These are phyloP conservation scores for Debaryomycetaceae sp. DNA, from an alignment of 1,139 yeast species.

Conservation along the genomic window DNA sequence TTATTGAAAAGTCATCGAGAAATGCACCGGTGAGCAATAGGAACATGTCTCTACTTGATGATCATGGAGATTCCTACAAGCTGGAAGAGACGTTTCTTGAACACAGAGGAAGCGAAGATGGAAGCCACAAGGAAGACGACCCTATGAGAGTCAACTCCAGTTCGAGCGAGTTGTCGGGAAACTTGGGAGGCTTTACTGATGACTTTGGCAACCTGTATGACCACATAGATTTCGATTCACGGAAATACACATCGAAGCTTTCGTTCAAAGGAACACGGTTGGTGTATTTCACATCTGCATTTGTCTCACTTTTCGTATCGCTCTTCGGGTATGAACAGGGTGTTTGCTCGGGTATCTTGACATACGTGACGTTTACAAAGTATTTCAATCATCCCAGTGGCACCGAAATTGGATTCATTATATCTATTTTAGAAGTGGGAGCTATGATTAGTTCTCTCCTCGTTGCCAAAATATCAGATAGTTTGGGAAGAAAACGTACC, in stretches of 20 bases:
- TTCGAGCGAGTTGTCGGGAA: constrained; percentile 1
- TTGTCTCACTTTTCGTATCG: constrained; percentile 80
- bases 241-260: constrained; percentile 29
- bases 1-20: background rate
- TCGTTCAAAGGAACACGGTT: constrained; percentile 41
- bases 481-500: constrained; percentile 47
- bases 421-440: constrained; percentile 51
- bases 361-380: constrained; percentile 41
- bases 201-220: constrained; percentile 35
- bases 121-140: constrained; percentile 7
- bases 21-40: constrained; percentile 4
- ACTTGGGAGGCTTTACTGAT: constrained; percentile 15
- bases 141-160: constrained; percentile 8
- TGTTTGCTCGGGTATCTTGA: constrained; percentile 74
- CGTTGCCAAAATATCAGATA: constrained; percentile 47
- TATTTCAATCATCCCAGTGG: constrained; percentile 47
- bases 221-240: constrained; percentile 38
- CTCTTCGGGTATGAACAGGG: constrained; percentile 92
- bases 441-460: constrained; percentile 47
- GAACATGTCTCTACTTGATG: background rate
- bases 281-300: constrained; percentile 74
- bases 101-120: constrained; percentile 6
- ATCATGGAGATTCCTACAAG: constrained; percentile 4
- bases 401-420: constrained; percentile 47
- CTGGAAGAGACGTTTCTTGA: constrained; percentile 6